Conservation (phyloP, 495 filamentous ascomycete species). For the Penicillium antarcticum region DNA sequence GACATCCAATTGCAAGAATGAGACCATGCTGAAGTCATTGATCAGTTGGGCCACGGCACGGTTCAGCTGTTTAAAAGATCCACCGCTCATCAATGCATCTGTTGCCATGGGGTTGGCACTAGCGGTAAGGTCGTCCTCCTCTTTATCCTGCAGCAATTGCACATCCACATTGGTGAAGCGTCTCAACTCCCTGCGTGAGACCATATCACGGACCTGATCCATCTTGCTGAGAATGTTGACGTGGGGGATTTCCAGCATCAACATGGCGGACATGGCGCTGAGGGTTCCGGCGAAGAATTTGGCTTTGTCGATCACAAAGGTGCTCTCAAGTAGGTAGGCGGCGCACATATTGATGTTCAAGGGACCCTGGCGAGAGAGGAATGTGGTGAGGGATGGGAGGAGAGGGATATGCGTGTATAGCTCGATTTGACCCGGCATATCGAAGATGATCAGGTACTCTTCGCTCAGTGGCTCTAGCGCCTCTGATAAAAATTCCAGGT, state of each 20-base stretch:
- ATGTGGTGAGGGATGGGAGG: constrained; percentile 77
- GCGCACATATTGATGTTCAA: constrained; percentile 90
- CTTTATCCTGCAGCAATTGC: constrained; percentile 68
- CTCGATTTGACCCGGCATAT: constrained; percentile 98
- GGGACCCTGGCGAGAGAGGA: constrained; percentile 72
- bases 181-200: constrained; percentile 79
- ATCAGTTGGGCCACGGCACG: constrained; percentile 83
- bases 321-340: constrained; percentile 92
- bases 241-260: constrained; percentile 95
- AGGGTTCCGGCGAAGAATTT: constrained; percentile 97
- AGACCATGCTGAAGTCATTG: constrained; percentile 97
- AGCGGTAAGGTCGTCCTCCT: constrained; percentile 37
- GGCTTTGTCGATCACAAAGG: constrained; percentile 89
- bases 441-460: constrained; percentile 94
- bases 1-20: constrained; percentile 82
- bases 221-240: constrained; percentile 95
- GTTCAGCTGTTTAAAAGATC: constrained; percentile 75
- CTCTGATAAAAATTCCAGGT: constrained; percentile 91
- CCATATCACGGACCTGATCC: constrained; percentile 85
- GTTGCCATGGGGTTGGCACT: constrained; percentile 53
- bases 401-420: constrained; percentile 97
- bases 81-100: constrained; percentile 71
- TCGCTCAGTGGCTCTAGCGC: constrained; percentile 83
- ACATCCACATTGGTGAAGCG: constrained; percentile 82
- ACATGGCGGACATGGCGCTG: constrained; percentile 96